Evolutionary conservation across 1,284 basidiomycete genomes (phyloP).

Genomic region (Heterobasidion annosum): DNA sequence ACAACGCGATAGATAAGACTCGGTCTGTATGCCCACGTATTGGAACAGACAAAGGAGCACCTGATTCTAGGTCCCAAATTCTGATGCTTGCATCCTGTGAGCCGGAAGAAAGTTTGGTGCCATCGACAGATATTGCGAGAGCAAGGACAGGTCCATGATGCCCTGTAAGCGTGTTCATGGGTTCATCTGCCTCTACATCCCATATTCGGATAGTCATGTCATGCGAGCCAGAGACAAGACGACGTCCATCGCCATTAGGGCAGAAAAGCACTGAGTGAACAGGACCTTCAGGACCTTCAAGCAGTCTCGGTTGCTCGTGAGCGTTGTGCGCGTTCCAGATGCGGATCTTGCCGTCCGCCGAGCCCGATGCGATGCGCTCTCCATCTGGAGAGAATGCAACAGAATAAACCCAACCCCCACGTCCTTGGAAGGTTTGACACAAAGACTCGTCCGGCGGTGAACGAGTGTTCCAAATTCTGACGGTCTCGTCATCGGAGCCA

Average conservation of each 20-base stretch:
- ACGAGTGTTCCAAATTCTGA: not conserved
- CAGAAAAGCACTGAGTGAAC: not conserved
- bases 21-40: not conserved
- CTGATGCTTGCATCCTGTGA: not conserved
- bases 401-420: not conserved
- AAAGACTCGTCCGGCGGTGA: not conserved
- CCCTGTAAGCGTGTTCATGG: not conserved
- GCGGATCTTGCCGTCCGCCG: not conserved
- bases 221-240: not conserved
- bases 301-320: not conserved
- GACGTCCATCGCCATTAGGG: not conserved
- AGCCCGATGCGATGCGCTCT: not conserved
- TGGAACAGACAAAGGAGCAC: not conserved
- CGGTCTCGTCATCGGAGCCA: not conserved
- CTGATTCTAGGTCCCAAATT: not conserved
- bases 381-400: not conserved
- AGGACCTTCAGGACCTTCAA: not conserved
- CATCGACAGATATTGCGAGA: not conserved
- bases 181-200: not conserved
- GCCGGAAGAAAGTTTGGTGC: not conserved
- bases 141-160: not conserved
- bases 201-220: conserved; percentile 1
- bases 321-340: not conserved
- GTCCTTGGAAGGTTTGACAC: not conserved
- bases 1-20: not conserved